Conservation (phyloP, 345 rosid species). For the Acer yangbiense region DNA sequence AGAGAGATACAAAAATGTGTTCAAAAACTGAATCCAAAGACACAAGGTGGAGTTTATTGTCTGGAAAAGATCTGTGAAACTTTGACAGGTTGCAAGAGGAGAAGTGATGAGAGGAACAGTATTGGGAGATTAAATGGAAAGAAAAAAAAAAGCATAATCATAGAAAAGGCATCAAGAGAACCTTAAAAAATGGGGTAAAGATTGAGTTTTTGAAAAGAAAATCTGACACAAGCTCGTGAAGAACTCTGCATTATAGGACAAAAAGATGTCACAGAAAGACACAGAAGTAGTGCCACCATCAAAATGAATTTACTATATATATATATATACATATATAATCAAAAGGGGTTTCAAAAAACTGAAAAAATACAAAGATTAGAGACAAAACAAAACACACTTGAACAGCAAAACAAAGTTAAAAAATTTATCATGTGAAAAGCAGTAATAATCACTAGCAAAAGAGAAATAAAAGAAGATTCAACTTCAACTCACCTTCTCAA, state of each 20-base stretch:
- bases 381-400: slow-evolving; percentile 14
- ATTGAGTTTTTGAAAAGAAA: slow-evolving; percentile 29
- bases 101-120: slow-evolving; percentile 46
- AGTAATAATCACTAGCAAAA: slow-evolving; percentile 6
- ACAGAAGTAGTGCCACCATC: slow-evolving; percentile 19
- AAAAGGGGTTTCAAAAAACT: slow-evolving; percentile 14
- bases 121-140: not conserved
- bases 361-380: slow-evolving; percentile 27
- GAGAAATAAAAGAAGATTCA: slow-evolving; percentile 10
- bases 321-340: not conserved
- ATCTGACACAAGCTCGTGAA: slow-evolving; percentile 95
- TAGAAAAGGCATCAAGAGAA: slow-evolving; percentile 14
- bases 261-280: slow-evolving; percentile 68
- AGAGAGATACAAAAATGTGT: slow-evolving; percentile 18
- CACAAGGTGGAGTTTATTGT: slow-evolving; percentile 20
- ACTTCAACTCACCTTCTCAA: slow-evolving; percentile 32
- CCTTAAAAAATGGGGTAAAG: slow-evolving; percentile 24
- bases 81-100: slow-evolving; percentile 61
- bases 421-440: slow-evolving; percentile 9
- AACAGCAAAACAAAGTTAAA: not conserved
- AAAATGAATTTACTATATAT: slow-evolving; percentile 16
- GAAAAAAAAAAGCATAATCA: slow-evolving; percentile 13
- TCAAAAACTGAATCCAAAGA: slow-evolving; percentile 30
- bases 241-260: slow-evolving; percentile 74
- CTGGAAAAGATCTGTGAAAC: slow-evolving; percentile 34